These are phyloP conservation scores for Puya raimondii DNA, from an alignment of 176 grass and related monocot species.

Conservation along the genomic window DNA sequence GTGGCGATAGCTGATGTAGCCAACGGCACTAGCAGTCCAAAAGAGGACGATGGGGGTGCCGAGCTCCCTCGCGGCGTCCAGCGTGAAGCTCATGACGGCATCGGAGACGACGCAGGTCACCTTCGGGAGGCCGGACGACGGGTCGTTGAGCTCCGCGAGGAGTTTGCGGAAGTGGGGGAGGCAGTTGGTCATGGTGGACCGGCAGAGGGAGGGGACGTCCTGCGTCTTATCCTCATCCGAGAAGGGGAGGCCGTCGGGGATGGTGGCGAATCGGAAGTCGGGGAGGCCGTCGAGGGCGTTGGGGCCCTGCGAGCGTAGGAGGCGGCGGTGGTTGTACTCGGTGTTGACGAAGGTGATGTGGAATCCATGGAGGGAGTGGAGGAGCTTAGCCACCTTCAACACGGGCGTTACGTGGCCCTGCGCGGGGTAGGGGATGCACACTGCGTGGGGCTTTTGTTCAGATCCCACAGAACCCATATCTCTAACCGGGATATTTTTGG, in stretches of 20 bases:
- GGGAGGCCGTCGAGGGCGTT: background rate
- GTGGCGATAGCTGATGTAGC: slow-evolving; percentile 1
- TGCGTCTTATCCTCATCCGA: slow-evolving; percentile 8
- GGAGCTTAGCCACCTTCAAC: slow-evolving; percentile 12
- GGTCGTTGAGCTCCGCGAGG: background rate
- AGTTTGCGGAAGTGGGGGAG: slow-evolving; percentile 1
- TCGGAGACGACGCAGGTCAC: slow-evolving; percentile 8
- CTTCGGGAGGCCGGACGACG: background rate
- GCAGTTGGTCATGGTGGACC: slow-evolving; percentile 2
- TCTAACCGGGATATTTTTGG: background rate
- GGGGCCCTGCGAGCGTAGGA: slow-evolving; percentile 2
- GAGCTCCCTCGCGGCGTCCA: slow-evolving; percentile 2
- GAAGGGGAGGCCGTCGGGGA: slow-evolving; percentile 12
- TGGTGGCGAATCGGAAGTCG: slow-evolving; percentile 13
- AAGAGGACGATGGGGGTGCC: background rate
- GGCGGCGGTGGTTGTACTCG: slow-evolving; percentile 11
- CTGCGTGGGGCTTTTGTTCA: background rate
- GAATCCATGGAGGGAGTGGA: slow-evolving; percentile 10
- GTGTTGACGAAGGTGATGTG: slow-evolving; percentile 20
- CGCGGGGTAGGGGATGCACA: slow-evolving; percentile 8
- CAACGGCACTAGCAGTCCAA: slow-evolving; percentile 3
- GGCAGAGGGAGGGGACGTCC: slow-evolving; percentile 4
- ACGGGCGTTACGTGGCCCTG: slow-evolving; percentile 9
- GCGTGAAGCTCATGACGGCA: slow-evolving; percentile 8
- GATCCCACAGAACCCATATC: background rate